A percentile compares a stretch with the other conserved stretches of the same genome.
These are phyloP conservation scores for Nakaseomyces nivariensis DNA, from an alignment of 1,139 yeast genomes.

Conservation along the genomic window DNA sequence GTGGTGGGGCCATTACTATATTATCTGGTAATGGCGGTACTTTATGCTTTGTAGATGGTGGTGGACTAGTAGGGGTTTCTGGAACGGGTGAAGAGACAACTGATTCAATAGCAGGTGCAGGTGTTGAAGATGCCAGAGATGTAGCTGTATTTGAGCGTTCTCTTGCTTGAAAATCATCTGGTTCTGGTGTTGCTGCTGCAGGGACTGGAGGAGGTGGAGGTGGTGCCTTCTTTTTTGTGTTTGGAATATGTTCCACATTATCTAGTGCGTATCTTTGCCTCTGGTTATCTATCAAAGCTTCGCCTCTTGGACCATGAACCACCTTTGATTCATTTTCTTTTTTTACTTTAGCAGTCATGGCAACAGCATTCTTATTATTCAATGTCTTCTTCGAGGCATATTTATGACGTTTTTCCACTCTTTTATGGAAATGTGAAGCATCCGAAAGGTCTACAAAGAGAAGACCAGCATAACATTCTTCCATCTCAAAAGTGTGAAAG, in stretches of 20 bases:
- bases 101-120: constrained; percentile 27
- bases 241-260: constrained; percentile 20
- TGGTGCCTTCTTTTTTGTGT: constrained; percentile 37
- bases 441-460: constrained; percentile 83
- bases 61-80: constrained; percentile 6
- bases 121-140: constrained; percentile 26
- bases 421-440: constrained; percentile 73
- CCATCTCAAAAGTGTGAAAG: constrained; percentile 90
- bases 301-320: constrained; percentile 69
- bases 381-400: constrained; percentile 80
- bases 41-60: constrained; percentile 7
- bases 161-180: constrained; percentile 7
- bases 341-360: constrained; percentile 45
- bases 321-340: constrained; percentile 30
- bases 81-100: constrained; percentile 8
- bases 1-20: constrained; percentile 10
- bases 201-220: constrained; percentile 40
- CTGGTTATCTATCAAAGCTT: constrained; percentile 26
- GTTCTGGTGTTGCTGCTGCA: constrained; percentile 8
- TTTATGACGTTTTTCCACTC: constrained; percentile 66
- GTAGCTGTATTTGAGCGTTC: constrained; percentile 17
- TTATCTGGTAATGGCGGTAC: constrained; percentile 5
- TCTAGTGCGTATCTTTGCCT: constrained; percentile 28
- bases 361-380: constrained; percentile 79
- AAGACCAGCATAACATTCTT: constrained; percentile 81